Percentiles rank a stretch among this genome's conserved stretches.
Conservation (phyloP, 2,329 filamentous ascomycete genomes). For the Pseudocercospora macadamiae region DNA sequence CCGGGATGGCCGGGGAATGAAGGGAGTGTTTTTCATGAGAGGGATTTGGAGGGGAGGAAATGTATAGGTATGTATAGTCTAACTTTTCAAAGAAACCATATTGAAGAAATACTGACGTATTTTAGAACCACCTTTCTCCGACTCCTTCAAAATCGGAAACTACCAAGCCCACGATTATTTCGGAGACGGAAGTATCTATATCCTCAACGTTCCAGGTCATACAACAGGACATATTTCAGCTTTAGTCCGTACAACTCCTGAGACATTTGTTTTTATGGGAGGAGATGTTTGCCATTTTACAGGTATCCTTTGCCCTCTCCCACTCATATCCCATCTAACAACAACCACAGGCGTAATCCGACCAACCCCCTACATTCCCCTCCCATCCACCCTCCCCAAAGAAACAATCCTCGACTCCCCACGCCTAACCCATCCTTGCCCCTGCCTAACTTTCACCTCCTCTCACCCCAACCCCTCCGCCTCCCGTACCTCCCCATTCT, state of each 20-base stretch:
- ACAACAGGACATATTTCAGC: conserved; percentile 29
- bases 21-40: conserved; percentile 21
- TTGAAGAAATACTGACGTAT: too few species aligned
- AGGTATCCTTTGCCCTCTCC: background rate
- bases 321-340: background rate
- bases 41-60: conserved; percentile 26
- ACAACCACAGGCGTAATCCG: conserved; percentile 21
- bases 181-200: conserved; percentile 46
- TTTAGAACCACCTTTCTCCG: conserved; percentile 20
- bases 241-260: conserved; percentile 27
- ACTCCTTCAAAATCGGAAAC: conserved; percentile 40
- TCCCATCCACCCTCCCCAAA: conserved; percentile 23
- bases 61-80: conserved; percentile 10
- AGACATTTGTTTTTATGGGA: conserved; percentile 31
- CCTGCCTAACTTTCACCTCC: conserved; percentile 26
- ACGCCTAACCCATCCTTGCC: conserved; percentile 22
- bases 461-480: conserved; percentile 24
- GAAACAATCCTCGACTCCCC: conserved; percentile 23
- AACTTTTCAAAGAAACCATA: background rate
- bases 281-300: conserved; percentile 32
- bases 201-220: conserved; percentile 41
- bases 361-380: conserved; percentile 22
- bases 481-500: conserved; percentile 23
- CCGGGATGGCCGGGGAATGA: conserved; percentile 51
- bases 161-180: conserved; percentile 50